Evolutionary conservation across 1,139 yeast species (phyloP).

Genomic region (Taphrina sp.): DNA sequence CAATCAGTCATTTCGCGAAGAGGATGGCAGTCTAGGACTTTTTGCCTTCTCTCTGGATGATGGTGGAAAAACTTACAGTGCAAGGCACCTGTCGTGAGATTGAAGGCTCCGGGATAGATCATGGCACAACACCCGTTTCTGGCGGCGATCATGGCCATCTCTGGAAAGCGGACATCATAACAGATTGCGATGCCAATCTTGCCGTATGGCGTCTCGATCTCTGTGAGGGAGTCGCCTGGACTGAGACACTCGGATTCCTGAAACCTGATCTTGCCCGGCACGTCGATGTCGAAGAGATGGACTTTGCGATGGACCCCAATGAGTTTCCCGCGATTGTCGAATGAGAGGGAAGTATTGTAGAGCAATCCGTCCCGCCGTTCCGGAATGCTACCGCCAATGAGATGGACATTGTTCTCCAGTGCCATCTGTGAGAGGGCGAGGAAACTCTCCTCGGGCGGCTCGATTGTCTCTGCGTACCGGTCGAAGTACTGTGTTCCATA

Average conservation of each 20-base stretch:
- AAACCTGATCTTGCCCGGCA: constrained; percentile 83
- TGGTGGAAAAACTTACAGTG: constrained; percentile 49
- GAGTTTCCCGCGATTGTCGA: constrained; percentile 65
- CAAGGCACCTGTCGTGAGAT: constrained; percentile 91
- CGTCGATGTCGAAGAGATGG: constrained; percentile 86
- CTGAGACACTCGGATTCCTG: constrained; percentile 73
- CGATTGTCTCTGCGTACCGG: constrained; percentile 69
- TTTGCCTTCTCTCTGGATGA: no score
- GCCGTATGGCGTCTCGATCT: constrained; percentile 68
- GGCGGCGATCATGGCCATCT: constrained; percentile 76
- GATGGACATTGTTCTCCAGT: constrained; percentile 53
- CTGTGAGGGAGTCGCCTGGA: constrained; percentile 79
- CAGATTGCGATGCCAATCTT: constrained; percentile 86
- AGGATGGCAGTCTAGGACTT: neutral
- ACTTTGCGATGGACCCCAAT: constrained; percentile 85
- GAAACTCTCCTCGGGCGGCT: constrained; percentile 68
- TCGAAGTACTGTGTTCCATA: constrained; percentile 84
- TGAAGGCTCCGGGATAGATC: constrained; percentile 94
- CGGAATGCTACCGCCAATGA: constrained; percentile 91
- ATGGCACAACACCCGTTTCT: constrained; percentile 77
- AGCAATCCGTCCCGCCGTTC: constrained; percentile 62
- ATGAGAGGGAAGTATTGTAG: constrained; percentile 80
- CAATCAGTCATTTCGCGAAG: neutral
- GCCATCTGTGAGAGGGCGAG: constrained; percentile 63
- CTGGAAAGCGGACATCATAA: constrained; percentile 90